Evolutionary conservation across 2,329 filamentous ascomycete species (phyloP).

Genomic region (Xylariaceae sp.): DNA sequence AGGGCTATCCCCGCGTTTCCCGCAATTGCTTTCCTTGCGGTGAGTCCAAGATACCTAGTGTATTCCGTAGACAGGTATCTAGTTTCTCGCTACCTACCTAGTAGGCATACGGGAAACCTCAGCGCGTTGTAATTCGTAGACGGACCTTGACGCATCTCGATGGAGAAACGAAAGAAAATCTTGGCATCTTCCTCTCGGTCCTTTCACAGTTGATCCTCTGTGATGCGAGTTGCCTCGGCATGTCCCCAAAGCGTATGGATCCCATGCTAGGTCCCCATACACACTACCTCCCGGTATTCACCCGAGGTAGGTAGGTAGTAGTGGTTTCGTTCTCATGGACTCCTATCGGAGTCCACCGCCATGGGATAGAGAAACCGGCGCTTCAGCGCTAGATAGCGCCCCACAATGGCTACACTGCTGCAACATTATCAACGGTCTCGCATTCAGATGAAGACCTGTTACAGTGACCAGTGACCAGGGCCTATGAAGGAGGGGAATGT

Average conservation of each 20-base stretch:
- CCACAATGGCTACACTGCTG: not conserved
- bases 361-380: not conserved
- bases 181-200: not conserved
- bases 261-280: not conserved
- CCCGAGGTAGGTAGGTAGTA: not conserved
- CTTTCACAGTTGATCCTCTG: not conserved
- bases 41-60: not conserved
- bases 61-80: not conserved
- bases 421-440: not conserved
- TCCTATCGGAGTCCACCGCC: not conserved
- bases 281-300: not conserved
- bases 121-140: not conserved
- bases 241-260: not conserved
- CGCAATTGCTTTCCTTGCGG: not conserved
- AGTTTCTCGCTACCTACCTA: no score
- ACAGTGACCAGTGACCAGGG: not conserved
- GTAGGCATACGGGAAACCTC: not conserved
- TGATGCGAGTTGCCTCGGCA: not conserved
- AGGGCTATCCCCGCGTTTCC: not conserved
- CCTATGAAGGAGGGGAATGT: not conserved
- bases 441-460: not conserved
- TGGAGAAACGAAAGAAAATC: not conserved
- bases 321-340: not conserved
- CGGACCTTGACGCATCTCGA: not conserved
- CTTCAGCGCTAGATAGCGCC: not conserved